Percentiles rank a stretch among this genome's conserved stretches.
phyloP scores from a whole-genome alignment of 2,329 filamentous ascomycete species.

The Fusarium praegraminearum region DNA sequence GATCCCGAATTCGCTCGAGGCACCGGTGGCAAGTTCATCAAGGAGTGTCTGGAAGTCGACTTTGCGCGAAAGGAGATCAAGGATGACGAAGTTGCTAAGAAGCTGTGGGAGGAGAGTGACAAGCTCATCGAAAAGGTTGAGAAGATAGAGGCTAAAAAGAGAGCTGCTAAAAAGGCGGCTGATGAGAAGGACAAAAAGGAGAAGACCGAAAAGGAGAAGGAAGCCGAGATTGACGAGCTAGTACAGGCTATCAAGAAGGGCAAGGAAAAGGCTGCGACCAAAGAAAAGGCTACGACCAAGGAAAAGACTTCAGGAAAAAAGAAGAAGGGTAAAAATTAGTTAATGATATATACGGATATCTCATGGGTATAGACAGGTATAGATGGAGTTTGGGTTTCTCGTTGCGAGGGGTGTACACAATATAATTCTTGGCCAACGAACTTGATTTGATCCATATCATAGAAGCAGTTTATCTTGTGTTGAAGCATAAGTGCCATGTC shows the following conservation, averaged over 20 bases:
- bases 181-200: conserved; percentile 51
- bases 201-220: conserved; percentile 52
- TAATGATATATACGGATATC: conserved; percentile 29
- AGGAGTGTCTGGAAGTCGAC: conserved; percentile 86
- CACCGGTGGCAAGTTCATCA: conserved; percentile 78
- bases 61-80: conserved; percentile 78
- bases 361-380: conserved; percentile 22
- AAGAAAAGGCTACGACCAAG: conserved; percentile 43
- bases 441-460: neutral
- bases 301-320: conserved; percentile 44
- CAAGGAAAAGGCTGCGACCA: conserved; percentile 48
- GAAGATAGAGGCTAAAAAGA: conserved; percentile 73
- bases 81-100: conserved; percentile 83
- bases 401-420: neutral
- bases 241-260: conserved; percentile 60
- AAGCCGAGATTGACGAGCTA: conserved; percentile 53
- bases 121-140: conserved; percentile 81
- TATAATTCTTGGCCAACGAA: neutral
- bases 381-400: conserved; percentile 37
- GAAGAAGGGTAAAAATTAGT: conserved; percentile 45
- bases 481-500: neutral
- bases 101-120: conserved; percentile 91
- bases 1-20: conserved; percentile 76
- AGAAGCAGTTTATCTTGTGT: neutral
- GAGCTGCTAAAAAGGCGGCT: conserved; percentile 57